Evolutionary conservation across 192 early-diverging fungal species (phyloP).

Genomic region (Coemansia sp.): DNA sequence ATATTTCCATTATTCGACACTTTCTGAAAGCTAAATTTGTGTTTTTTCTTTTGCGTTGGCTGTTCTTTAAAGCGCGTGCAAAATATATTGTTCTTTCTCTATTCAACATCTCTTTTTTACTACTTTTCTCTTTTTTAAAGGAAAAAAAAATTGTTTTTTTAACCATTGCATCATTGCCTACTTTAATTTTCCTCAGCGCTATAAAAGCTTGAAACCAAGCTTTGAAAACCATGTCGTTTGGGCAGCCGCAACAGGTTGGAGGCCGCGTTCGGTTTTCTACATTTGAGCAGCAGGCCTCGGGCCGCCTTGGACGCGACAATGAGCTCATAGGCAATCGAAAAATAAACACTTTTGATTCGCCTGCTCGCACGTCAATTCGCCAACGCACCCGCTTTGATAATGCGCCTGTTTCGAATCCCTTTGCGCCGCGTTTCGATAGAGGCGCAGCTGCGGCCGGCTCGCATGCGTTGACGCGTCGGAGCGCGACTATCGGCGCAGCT

Average conservation of each 20-base stretch:
- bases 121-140: neutral
- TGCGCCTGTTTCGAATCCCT: conserved; percentile 31
- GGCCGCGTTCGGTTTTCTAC: conserved; percentile 36
- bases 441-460: conserved; percentile 19
- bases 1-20: neutral
- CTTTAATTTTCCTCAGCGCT: neutral
- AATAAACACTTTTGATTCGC: conserved; percentile 8
- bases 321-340: conserved; percentile 31
- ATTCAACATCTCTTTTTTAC: neutral
- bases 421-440: conserved; percentile 44
- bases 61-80: too few species aligned
- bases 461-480: conserved; percentile 22
- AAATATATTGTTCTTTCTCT: too few species aligned
- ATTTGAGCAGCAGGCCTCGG: conserved; percentile 6
- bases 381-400: conserved; percentile 24
- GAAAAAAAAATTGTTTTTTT: neutral
- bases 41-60: too few species aligned
- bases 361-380: conserved; percentile 30
- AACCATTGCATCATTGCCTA: neutral
- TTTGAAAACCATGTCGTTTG: conserved; percentile 15
- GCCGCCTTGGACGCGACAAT: conserved; percentile 10
- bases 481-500: conserved; percentile 18
- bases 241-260: conserved; percentile 38
- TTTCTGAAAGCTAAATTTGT: too few species aligned
- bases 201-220: neutral